Base-by-base conservation (phyloP, 306 rosid species). In the Vachellia pachyceras region DNA sequence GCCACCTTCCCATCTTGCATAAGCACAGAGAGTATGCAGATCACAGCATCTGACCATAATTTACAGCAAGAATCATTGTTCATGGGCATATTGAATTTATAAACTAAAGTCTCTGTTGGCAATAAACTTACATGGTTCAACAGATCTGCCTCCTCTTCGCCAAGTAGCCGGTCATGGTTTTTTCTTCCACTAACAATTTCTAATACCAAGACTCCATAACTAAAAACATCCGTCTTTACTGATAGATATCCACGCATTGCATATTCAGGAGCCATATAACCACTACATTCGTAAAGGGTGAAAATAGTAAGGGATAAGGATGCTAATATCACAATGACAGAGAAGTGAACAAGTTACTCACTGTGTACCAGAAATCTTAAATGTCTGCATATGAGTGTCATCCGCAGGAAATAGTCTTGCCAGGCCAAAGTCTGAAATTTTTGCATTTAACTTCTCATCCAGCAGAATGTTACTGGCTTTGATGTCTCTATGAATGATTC, bases 331-430 rank as follows among this genome's bases (percentile, higher is more conserved):
- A 73, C 35, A 78, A 37, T 61, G 49, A 42, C 45, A 79, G 73
- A 40, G 39, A 61, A 25, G 58, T 67, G 57, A 77, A 22, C n/a
- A 11, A 50, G 80, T 65, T 68, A 91, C 95, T 85, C 75, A 91
- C 95, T 78, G 87, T 76, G 95, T 91, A 64, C 95, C 95, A 23
- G 95, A 76, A 73, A 91, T 89, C 86, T 78, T 84, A 68, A 91
- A 89, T 57, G 95, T 91, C 77, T 91, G 71, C 45, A 87, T 10
- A 76, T 91, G 95, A 50, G 95, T 91, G 79, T 84, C 95, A 7
- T 91, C 92, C 57, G 91, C 95, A 14, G 95, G 92, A 86, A 91
- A 91, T 44, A 91, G 91, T 64, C 95, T 88, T 5, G 95, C 95
- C 75, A 91, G 55, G 73, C 95, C 92, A 66, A 87, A 91, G 82